Base-by-base conservation (phyloP, 1,284 basidiomycete species). In the Sporisorium reilianum region DNA sequence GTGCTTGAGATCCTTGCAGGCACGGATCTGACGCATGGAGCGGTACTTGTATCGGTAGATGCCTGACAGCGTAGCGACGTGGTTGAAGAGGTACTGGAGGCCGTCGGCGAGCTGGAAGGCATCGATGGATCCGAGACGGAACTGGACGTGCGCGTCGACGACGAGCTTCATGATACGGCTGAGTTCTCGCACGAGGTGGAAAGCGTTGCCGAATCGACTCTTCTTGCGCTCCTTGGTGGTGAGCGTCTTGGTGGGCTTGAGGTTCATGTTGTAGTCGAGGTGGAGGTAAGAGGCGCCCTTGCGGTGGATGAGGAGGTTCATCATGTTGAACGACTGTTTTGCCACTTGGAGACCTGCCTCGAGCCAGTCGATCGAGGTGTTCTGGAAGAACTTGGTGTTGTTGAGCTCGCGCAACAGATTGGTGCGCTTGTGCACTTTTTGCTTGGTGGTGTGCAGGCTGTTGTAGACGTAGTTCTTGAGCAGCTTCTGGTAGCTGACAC, bases 181-280 rank as follows among this genome's bases (percentile, higher is more conserved):
- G 71, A 99, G 96, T 87, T 99, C 97, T 85, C 97, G 94, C 82
- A 95, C 97, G 73, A 99, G 85, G 85, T 99, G 97, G 90, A 89
- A 99, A 9, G 97, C 96, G 86, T 99, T 99, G 88, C 97, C 97
- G 87, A 99, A 99, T 76, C 97, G 93, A 53, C 95, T 98, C 88
- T 99, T 99, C 87, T 99, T 99, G 60, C 97, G 92, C 87, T 99
- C 97, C 86, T 99, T 99, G 20, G 97, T 99, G 7, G 97, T 99
- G 51, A 99, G 88, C 1, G 97, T 99, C 89, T 99, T 99, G 85
- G 98, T 95, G 12, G 96, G 96, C 72, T 98, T 97, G 87, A 95
- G 85, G 84, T 95, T 95, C 91, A 95, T 91, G 87, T 95, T 95
- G 86, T 95, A 95, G 83, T 95, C 93, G 49, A 95, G 87, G 81